These are phyloP conservation scores for Leccinellum rugosiceps DNA, from an alignment of 768 basidiomycete species.

Conservation along the genomic window DNA sequence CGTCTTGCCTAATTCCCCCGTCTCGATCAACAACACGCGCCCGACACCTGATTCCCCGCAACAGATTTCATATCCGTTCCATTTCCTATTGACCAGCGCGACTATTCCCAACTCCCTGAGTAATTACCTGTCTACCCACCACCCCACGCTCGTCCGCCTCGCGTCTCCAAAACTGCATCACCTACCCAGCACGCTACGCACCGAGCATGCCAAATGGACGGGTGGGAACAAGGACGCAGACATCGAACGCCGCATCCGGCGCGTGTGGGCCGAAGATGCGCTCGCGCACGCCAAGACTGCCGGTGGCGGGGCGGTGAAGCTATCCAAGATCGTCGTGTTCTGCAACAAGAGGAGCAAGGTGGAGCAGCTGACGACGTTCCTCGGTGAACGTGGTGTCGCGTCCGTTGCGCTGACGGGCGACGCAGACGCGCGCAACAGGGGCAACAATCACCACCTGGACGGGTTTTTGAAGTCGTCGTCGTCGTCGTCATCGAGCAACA, in stretches of 20 bases:
- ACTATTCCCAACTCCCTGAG: slow-evolving; percentile 81
- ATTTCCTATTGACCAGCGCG: slow-evolving; percentile 78
- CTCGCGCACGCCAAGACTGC: slow-evolving; percentile 27
- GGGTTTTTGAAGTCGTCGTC: slow-evolving; percentile 54
- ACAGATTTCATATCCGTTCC: slow-evolving; percentile 61
- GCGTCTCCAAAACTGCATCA: slow-evolving; percentile 79
- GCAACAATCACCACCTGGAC: slow-evolving; percentile 73
- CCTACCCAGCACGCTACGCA: slow-evolving; percentile 65
- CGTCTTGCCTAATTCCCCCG: slow-evolving; percentile 15
- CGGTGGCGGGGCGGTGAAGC: slow-evolving; percentile 22
- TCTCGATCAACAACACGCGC: slow-evolving; percentile 12
- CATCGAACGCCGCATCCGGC: slow-evolving; percentile 68
- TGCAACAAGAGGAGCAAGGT: slow-evolving; percentile 76
- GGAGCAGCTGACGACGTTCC: slow-evolving; percentile 52
- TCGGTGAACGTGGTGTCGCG: slow-evolving; percentile 58
- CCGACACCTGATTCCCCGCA: slow-evolving; percentile 10
- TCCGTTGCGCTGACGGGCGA: slow-evolving; percentile 65
- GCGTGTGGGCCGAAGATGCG: slow-evolving; percentile 73
- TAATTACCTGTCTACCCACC: slow-evolving; percentile 56
- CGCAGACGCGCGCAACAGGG: slow-evolving; percentile 54
- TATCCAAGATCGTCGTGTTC: slow-evolving; percentile 78
- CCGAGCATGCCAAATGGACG: slow-evolving; percentile 72
- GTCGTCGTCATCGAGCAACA: not conserved
- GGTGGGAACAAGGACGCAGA: slow-evolving; percentile 81
- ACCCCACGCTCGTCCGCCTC: slow-evolving; percentile 66